Percentiles rank a stretch among this genome's conserved stretches.
These are phyloP conservation scores for Eimeria falciformis DNA, from an alignment of 169 alveolate genomes.

Conservation along the genomic window DNA sequence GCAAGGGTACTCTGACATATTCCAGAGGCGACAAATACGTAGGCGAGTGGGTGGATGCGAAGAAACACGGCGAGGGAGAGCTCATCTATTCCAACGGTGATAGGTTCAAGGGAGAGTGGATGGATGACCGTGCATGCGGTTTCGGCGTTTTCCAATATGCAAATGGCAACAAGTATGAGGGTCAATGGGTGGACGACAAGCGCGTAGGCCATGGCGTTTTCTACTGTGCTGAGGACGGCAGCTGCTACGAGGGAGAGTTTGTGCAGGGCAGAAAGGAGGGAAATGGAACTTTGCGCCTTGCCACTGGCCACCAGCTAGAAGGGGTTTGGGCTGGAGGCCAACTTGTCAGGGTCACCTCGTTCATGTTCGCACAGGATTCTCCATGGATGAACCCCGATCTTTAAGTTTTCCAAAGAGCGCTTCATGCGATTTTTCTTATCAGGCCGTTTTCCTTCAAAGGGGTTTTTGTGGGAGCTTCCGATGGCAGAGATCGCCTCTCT, in stretches of 20 bases:
- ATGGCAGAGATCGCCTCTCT: background rate
- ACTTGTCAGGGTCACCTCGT: constrained; percentile 74
- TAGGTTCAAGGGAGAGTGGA: constrained; percentile 92
- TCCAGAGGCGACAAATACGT: constrained; percentile 93
- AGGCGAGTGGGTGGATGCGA: constrained; percentile 96
- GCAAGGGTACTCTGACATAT: constrained; percentile 92
- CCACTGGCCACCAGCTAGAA: constrained; percentile 77
- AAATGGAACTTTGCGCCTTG: constrained; percentile 84
- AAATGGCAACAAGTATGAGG: constrained; percentile 93
- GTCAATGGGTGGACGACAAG: constrained; percentile 94
- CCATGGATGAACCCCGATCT: constrained; percentile 83
- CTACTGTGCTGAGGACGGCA: constrained; percentile 92
- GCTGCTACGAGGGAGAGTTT: constrained; percentile 92
- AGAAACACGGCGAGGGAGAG: constrained; percentile 96
- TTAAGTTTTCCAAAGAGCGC: constrained; percentile 5
- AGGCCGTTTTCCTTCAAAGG: background rate
- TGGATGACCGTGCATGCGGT: constrained; percentile 97
- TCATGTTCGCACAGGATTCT: constrained; percentile 79
- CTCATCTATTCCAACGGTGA: constrained; percentile 95
- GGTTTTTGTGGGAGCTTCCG: background rate
- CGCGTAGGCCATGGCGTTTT: constrained; percentile 93
- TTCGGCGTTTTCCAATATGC: constrained; percentile 92
- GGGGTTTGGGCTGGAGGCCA: constrained; percentile 78
- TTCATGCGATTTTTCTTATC: background rate
- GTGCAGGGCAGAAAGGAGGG: constrained; percentile 92